Evolutionary conservation across 352 stramenopile species (phyloP).

Genomic region (Globisporangium splendens): DNA sequence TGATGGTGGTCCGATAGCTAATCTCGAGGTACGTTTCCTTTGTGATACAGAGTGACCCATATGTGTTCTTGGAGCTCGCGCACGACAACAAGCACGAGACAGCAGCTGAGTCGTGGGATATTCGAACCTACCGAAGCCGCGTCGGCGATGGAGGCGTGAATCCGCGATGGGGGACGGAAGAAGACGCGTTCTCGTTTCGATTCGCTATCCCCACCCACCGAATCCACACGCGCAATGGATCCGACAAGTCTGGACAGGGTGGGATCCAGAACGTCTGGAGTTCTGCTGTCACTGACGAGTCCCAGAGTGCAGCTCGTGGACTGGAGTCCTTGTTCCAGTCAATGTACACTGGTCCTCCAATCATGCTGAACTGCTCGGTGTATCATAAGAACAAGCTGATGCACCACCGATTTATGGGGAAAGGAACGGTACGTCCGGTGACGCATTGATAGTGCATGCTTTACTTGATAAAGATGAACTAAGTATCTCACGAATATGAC

Average conservation of each 20-base stretch:
- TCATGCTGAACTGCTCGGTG: slow-evolving; percentile 53
- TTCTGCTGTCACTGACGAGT: slow-evolving; percentile 24
- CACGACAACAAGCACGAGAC: slow-evolving; percentile 28
- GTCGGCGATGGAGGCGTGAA: slow-evolving; percentile 48
- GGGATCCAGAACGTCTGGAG: slow-evolving; percentile 41
- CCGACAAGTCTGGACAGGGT: background rate
- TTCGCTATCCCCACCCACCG: slow-evolving; percentile 76
- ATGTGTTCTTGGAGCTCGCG: slow-evolving; percentile 69
- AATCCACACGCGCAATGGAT: slow-evolving; percentile 31
- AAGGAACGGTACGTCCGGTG: slow-evolving; percentile 38
- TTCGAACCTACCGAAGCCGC: slow-evolving; percentile 71
- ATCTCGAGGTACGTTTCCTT: background rate
- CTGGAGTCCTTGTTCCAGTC: slow-evolving; percentile 63
- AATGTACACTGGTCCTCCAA: slow-evolving; percentile 55
- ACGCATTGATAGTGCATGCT: background rate
- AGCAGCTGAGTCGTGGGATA: slow-evolving; percentile 60
- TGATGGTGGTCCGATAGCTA: background rate
- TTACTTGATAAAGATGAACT: background rate
- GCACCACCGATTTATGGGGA: slow-evolving; percentile 75
- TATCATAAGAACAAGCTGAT: slow-evolving; percentile 82
- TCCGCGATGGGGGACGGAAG: slow-evolving; percentile 39
- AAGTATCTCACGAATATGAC: no score
- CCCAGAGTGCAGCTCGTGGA: slow-evolving; percentile 27
- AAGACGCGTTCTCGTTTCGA: slow-evolving; percentile 69
- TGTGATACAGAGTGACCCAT: slow-evolving; percentile 53